phyloP scores from a whole-genome alignment of 2,329 filamentous ascomycete genomes.

The Teratosphaeria viscida region DNA sequence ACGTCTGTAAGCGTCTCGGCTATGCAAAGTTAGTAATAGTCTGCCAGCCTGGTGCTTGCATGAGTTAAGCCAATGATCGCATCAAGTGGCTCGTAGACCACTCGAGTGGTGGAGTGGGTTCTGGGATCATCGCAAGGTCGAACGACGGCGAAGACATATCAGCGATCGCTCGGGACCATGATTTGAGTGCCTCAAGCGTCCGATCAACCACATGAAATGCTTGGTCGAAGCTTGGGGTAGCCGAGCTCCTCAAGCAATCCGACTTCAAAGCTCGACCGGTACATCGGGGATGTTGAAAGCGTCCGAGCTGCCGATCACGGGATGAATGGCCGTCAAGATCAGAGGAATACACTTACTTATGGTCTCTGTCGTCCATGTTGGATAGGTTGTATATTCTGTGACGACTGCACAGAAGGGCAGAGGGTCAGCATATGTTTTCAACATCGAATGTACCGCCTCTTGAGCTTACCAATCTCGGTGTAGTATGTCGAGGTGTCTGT shows the following conservation, averaged over 20 bases:
- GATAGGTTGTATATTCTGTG: neutral
- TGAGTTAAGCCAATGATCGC: neutral
- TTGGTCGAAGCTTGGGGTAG: neutral
- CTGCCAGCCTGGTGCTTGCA: neutral
- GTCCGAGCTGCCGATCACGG: neutral
- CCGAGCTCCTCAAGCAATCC: neutral
- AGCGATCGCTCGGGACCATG: neutral
- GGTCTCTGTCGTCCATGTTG: neutral
- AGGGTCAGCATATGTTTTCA: neutral
- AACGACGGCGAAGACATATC: neutral
- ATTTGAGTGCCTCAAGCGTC: too few species aligned
- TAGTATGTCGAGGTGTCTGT: conserved; percentile 2
- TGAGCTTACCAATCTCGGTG: neutral
- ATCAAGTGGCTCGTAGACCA: neutral
- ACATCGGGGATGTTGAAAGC: neutral
- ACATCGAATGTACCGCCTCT: neutral
- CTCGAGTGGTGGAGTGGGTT: neutral
- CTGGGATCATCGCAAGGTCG: neutral
- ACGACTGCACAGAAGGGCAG: neutral
- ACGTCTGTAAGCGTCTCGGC: neutral
- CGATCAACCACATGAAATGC: neutral
- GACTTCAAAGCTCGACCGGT: neutral
- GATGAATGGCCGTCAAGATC: neutral
- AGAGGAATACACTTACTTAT: neutral
- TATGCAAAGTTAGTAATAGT: neutral